Conservation (phyloP, 2,329 filamentous ascomycete species). For the Epichloe coenophiala region DNA sequence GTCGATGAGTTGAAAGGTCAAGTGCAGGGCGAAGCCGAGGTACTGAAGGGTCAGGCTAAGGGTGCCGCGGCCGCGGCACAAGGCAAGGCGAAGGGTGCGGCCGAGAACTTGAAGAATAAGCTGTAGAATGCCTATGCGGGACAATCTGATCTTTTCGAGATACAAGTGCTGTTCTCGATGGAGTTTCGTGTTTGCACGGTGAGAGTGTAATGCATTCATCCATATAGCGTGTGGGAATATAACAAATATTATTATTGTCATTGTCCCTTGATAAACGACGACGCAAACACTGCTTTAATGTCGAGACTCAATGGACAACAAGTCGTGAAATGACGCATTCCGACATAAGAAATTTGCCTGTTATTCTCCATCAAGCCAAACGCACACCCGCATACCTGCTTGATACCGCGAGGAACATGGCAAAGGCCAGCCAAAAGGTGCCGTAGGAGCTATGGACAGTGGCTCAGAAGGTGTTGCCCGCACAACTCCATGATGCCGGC, state of each 20-base stretch:
- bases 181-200: background rate
- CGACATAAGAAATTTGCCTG: no score
- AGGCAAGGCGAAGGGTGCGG: slow-evolving; percentile 24
- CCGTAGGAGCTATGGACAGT: no score
- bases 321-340: no score
- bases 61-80: slow-evolving; percentile 21
- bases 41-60: slow-evolving; percentile 25
- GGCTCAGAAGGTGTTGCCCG: slow-evolving; percentile 50
- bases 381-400: slow-evolving; percentile 25
- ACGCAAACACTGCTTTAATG: no score
- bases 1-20: slow-evolving; percentile 22
- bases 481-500: slow-evolving; percentile 45
- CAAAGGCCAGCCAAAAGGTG: slow-evolving; percentile 19
- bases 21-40: slow-evolving; percentile 17
- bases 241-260: background rate
- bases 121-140: background rate
- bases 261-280: background rate
- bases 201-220: background rate
- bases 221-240: background rate
- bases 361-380: no score
- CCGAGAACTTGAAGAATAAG: slow-evolving; percentile 21
- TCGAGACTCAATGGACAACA: no score
- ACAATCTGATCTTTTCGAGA: background rate
- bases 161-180: background rate
- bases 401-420: slow-evolving; percentile 44